phyloP scores from a whole-genome alignment of 495 filamentous ascomycete genomes.

The Penicillium flavigenum region DNA sequence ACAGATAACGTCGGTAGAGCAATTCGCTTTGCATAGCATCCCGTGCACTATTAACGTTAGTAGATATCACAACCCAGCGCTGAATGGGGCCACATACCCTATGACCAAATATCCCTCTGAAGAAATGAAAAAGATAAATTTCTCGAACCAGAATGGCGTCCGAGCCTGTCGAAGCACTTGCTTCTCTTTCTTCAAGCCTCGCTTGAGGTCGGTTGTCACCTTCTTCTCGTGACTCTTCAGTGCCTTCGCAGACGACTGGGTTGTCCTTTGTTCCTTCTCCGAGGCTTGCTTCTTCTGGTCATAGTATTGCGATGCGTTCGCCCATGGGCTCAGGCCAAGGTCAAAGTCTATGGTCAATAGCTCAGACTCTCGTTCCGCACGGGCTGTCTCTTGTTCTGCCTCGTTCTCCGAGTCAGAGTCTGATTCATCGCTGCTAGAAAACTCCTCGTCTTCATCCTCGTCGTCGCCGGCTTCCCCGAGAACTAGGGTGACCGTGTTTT shows the following conservation, averaged over 20 bases:
- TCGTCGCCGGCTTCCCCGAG: slow-evolving; percentile 68
- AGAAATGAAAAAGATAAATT: slow-evolving; percentile 91
- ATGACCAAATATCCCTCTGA: slow-evolving; percentile 94
- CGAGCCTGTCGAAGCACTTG: slow-evolving; percentile 78
- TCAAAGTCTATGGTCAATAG: slow-evolving; percentile 76
- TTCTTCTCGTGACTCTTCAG: slow-evolving; percentile 88
- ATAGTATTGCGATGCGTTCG: slow-evolving; percentile 89
- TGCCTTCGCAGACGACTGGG: slow-evolving; percentile 77
- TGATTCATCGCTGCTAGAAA: slow-evolving; percentile 60
- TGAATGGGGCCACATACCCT: slow-evolving; percentile 35
- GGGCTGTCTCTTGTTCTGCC: slow-evolving; percentile 32
- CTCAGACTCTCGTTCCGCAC: slow-evolving; percentile 31
- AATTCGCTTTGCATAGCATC: slow-evolving; percentile 91
- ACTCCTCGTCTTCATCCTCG: slow-evolving; percentile 53
- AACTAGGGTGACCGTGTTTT: slow-evolving; percentile 81
- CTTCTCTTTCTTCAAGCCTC: slow-evolving; percentile 88
- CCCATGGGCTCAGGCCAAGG: slow-evolving; percentile 75
- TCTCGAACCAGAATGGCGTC: slow-evolving; percentile 90
- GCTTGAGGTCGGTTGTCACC: slow-evolving; percentile 79
- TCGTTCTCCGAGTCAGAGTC: slow-evolving; percentile 61
- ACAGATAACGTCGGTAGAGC: slow-evolving; percentile 78
- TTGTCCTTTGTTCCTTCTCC: slow-evolving; percentile 81
- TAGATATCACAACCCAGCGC: neutral
- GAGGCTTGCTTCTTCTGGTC: slow-evolving; percentile 81
- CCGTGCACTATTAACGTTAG: slow-evolving; percentile 55